Evolutionary conservation across 768 basidiomycete genomes (phyloP).

Genomic region (Leccinum aurantiacum): DNA sequence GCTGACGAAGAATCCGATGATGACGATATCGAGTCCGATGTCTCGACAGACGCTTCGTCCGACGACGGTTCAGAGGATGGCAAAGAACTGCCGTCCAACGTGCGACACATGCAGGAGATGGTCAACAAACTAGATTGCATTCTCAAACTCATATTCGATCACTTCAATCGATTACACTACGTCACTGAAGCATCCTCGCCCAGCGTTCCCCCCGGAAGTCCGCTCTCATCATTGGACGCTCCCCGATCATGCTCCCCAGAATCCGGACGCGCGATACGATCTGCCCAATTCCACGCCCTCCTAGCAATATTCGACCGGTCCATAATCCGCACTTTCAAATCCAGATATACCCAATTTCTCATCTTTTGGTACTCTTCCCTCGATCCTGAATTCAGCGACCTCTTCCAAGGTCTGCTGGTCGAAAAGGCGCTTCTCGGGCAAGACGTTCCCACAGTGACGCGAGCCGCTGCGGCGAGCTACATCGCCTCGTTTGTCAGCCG

Average conservation of each 20-base stretch:
- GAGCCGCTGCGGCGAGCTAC: slow-evolving; percentile 92
- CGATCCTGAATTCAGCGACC: slow-evolving; percentile 83
- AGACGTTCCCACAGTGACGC: slow-evolving; percentile 66
- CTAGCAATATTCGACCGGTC: slow-evolving; percentile 92
- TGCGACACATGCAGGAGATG: slow-evolving; percentile 80
- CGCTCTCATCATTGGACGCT: slow-evolving; percentile 21
- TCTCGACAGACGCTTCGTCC: slow-evolving; percentile 76
- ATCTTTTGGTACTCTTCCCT: slow-evolving; percentile 95
- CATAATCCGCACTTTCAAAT: slow-evolving; percentile 94
- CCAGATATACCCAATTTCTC: slow-evolving; percentile 96
- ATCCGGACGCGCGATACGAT: slow-evolving; percentile 41
- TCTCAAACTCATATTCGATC: slow-evolving; percentile 79
- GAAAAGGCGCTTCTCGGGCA: slow-evolving; percentile 76
- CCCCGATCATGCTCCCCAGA: slow-evolving; percentile 32
- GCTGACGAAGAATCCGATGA: slow-evolving; percentile 57
- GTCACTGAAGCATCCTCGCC: slow-evolving; percentile 21
- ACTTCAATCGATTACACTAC: slow-evolving; percentile 60
- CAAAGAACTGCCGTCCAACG: slow-evolving; percentile 45
- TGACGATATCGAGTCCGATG: slow-evolving; percentile 47
- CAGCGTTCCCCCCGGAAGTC: slow-evolving; percentile 1
- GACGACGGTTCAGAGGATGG: slow-evolving; percentile 55
- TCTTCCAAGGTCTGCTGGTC: slow-evolving; percentile 94
- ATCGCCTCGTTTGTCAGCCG: slow-evolving; percentile 91
- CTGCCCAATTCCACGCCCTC: slow-evolving; percentile 79
- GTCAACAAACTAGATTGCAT: slow-evolving; percentile 90